Evolutionary conservation across 2,329 filamentous ascomycete genomes (phyloP), one percentile per base, ranked within the genome.

Genomic region (Colletotrichum eleusines): DNA sequence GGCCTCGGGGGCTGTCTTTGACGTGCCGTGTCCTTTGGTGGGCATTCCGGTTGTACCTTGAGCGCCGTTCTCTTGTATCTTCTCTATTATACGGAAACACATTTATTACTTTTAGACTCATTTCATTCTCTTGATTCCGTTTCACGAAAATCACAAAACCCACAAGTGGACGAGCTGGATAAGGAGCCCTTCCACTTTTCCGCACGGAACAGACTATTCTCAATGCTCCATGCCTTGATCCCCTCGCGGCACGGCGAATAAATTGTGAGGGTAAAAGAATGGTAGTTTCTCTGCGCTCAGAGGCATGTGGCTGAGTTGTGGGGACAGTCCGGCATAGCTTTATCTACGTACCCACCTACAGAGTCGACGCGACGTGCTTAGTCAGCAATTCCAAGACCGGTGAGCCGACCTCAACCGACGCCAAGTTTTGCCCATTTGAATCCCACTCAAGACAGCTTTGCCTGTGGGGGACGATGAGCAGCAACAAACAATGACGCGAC

Each of bases 401-500:
- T 31, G 46, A 54, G 23, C 68, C 64, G 65, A 63, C 54, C 69
- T 46, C 69, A 69, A 59, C 69, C 64, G 69, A 69, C 31, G 64
- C 64, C 69, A 71, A 69, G 64, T 71, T 71, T 59, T 71, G 57
- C 12, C 69, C 58, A 54, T 40, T 55, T 11, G 51, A 28, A 40
- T 54, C 64, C 55, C 53, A 40, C 57, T 16, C 35, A 46, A 28
- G 18, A 40, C 38, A n/a, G 28, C 61, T 44, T 54, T 42, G 20
- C 35, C 44, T 46, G 38, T 46, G 44, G 40, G 38, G 58, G 63
- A 70, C 50, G 48, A 70, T 70, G 67, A 67, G 42, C 55, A 70
- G 28, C 64, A 69, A 46, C 53, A 50, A 57, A 71, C 69, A 63
- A 73, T 73, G 71, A 61, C 71, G 54, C 60, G 42, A 58, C 68